Percentiles rank a stretch among this genome's conserved stretches.
phyloP scores from a whole-genome alignment of 331 rosid species.

The Phaseolus coccineus region DNA sequence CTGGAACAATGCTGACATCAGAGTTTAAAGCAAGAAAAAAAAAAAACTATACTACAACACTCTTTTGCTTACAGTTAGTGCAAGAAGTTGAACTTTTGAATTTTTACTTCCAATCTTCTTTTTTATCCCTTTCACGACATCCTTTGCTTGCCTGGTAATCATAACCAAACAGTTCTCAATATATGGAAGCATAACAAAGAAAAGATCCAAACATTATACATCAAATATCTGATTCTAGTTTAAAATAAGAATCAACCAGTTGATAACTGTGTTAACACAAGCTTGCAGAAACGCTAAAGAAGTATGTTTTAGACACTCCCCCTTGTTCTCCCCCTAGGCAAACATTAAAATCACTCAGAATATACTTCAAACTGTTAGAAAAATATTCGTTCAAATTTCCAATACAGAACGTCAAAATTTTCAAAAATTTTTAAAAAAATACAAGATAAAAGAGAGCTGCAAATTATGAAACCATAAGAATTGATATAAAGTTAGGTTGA shows the following conservation, averaged over 20 bases:
- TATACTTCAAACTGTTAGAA: neutral
- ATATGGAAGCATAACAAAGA: constrained; percentile 23
- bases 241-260: neutral
- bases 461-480: neutral
- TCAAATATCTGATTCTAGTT: constrained; percentile 33
- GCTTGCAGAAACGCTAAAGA: constrained; percentile 11
- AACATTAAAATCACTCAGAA: constrained; percentile 1
- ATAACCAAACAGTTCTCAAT: constrained; percentile 46
- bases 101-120: constrained; percentile 91
- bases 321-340: constrained; percentile 15
- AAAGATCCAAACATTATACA: constrained; percentile 11
- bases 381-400: neutral
- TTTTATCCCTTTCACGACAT: constrained; percentile 89
- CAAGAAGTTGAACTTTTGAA: constrained; percentile 95
- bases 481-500: neutral
- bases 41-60: neutral
- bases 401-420: neutral
- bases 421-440: neutral
- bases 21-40: neutral
- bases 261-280: neutral
- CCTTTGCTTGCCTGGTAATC: constrained; percentile 91
- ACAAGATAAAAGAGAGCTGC: neutral
- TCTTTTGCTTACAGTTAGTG: constrained; percentile 74
- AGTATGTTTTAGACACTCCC: neutral
- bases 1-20: constrained; percentile 22